These are phyloP conservation scores for Daldinia concentrica DNA, from an alignment of 495 filamentous ascomycete genomes.

Conservation along the genomic window DNA sequence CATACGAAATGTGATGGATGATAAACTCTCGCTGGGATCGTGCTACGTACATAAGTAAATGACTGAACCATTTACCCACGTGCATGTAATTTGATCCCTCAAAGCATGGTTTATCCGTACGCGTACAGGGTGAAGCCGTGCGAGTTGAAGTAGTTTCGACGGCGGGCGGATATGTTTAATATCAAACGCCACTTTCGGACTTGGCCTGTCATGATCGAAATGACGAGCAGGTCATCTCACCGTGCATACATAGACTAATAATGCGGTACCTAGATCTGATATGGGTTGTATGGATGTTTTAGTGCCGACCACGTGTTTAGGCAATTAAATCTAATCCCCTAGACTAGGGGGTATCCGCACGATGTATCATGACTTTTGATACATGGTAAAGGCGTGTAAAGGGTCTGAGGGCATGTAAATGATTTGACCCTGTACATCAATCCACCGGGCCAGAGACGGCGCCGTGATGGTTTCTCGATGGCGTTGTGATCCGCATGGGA, in stretches of 20 bases:
- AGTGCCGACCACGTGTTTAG: slow-evolving; percentile 40
- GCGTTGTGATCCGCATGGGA: slow-evolving; percentile 36
- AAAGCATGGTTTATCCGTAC: slow-evolving; percentile 30
- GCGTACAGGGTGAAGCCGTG: slow-evolving; percentile 34
- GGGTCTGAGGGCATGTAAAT: background rate
- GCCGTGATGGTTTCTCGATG: slow-evolving; percentile 20
- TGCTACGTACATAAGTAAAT: background rate
- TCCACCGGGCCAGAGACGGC: slow-evolving; percentile 18
- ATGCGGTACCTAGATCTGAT: slow-evolving; percentile 39
- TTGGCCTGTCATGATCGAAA: slow-evolving; percentile 26
- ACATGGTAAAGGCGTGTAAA: background rate
- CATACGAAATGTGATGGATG: slow-evolving; percentile 33
- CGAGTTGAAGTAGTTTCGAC: slow-evolving; percentile 21
- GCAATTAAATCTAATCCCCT: slow-evolving; percentile 28
- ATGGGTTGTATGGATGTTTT: slow-evolving; percentile 22
- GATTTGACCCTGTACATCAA: slow-evolving; percentile 7
- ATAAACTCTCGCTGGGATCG: slow-evolving; percentile 10
- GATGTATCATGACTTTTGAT: slow-evolving; percentile 2
- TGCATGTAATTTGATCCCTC: slow-evolving; percentile 40
- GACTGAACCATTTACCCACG: slow-evolving; percentile 38
- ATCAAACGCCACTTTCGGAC: slow-evolving; percentile 26
- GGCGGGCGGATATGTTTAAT: slow-evolving; percentile 35
- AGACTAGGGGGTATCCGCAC: slow-evolving; percentile 26
- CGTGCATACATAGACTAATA: slow-evolving; percentile 23
- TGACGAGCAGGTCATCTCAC: slow-evolving; percentile 38